phyloP scores from a whole-genome alignment of 441 rosid genomes.

The Populus trichocarpa region DNA sequence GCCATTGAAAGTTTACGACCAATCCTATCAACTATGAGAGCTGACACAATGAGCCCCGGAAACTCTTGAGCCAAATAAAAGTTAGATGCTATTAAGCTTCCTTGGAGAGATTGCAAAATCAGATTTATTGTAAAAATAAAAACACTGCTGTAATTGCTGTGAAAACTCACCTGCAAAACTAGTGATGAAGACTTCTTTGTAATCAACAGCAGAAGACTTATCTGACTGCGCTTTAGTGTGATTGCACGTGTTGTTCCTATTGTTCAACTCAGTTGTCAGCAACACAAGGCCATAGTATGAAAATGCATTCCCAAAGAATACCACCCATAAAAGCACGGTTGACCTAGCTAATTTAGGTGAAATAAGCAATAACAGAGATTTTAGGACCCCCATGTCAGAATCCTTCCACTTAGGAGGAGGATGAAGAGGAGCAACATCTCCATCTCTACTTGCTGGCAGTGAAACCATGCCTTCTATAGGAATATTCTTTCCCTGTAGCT shows the following conservation, averaged over 20 bases:
- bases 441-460: conserved; percentile 2
- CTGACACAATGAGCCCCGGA: conserved; percentile 76
- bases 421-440: background rate
- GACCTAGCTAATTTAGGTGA: conserved; percentile 60
- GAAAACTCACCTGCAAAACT: conserved; percentile 65
- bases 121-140: background rate
- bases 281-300: conserved; percentile 85
- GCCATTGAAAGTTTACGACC: conserved; percentile 88
- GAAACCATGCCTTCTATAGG: conserved; percentile 37
- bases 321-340: conserved; percentile 77
- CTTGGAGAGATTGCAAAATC: background rate
- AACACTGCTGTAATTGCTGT: conserved; percentile 5
- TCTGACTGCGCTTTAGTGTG: conserved; percentile 24
- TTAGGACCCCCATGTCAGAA: conserved; percentile 37
- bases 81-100: conserved; percentile 14
- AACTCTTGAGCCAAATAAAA: conserved; percentile 45
- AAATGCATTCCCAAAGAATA: conserved; percentile 84
- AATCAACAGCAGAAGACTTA: conserved; percentile 45
- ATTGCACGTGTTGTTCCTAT: conserved; percentile 44
- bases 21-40: conserved; percentile 63
- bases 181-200: conserved; percentile 70
- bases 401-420: conserved; percentile 25
- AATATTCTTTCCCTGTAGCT: conserved; percentile 33
- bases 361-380: conserved; percentile 52
- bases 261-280: conserved; percentile 86